Conservation (phyloP, 2,329 filamentous ascomycete species). For the Colletotrichum chrysophilum region DNA sequence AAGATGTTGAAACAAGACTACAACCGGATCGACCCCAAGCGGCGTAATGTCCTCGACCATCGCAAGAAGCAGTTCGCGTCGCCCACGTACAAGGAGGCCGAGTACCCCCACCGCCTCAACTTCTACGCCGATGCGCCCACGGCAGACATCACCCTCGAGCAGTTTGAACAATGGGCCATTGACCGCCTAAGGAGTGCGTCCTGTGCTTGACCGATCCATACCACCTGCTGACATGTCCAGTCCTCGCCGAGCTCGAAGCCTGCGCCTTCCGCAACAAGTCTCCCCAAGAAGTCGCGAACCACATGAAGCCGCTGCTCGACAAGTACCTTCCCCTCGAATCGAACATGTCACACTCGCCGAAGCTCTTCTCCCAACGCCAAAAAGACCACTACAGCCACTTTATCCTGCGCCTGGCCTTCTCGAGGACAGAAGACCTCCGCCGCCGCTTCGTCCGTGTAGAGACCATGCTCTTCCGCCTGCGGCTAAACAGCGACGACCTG, state of each 20-base stretch:
- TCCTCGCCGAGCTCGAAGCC: constrained; percentile 87
- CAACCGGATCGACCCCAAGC: constrained; percentile 69
- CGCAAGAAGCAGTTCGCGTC: constrained; percentile 88
- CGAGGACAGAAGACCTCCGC: constrained; percentile 87
- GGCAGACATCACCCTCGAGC: constrained; percentile 91
- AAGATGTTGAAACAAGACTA: constrained; percentile 56
- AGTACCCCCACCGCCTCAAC: constrained; percentile 88
- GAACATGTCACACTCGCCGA: constrained; percentile 68
- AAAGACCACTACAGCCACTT: constrained; percentile 99
- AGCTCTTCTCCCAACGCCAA: constrained; percentile 75
- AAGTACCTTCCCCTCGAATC: constrained; percentile 85
- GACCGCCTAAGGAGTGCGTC: constrained; percentile 78
- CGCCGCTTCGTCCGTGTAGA: constrained; percentile 87
- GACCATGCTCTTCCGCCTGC: constrained; percentile 84
- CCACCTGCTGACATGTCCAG: constrained; percentile 42
- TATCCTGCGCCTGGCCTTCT: constrained; percentile 91
- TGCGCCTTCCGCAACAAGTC: constrained; percentile 94
- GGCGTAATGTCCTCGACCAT: constrained; percentile 76
- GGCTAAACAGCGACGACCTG: constrained; percentile 78
- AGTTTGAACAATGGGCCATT: constrained; percentile 99
- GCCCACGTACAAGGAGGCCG: constrained; percentile 75
- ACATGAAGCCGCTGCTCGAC: constrained; percentile 86
- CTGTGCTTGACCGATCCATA: neutral
- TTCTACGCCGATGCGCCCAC: constrained; percentile 90
- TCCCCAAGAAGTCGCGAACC: constrained; percentile 78